phyloP scores from a whole-genome alignment of 768 basidiomycete genomes.

The Auriscalpium microsporum region DNA sequence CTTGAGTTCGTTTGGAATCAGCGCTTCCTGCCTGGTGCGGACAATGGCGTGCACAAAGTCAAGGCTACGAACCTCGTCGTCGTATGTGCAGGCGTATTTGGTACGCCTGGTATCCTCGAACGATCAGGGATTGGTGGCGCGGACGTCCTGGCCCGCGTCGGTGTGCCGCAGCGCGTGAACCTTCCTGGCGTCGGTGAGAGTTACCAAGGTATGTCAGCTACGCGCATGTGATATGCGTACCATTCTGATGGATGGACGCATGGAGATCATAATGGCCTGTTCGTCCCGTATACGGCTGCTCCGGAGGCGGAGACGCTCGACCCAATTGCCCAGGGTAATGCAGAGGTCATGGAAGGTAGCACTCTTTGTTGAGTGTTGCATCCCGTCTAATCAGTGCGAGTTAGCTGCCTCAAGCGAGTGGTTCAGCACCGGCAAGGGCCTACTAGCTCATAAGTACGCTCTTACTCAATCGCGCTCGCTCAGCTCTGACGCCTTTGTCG shows the following conservation, averaged over 20 bases:
- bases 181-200: conserved; percentile 37
- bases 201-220: conserved; percentile 25
- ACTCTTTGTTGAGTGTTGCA: background rate
- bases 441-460: conserved; percentile 47
- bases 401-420: conserved; percentile 29
- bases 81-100: conserved; percentile 31
- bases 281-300: conserved; percentile 15
- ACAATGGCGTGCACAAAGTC: conserved; percentile 8
- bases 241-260: background rate
- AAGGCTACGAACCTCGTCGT: conserved; percentile 29
- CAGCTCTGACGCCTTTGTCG: conserved; percentile 21
- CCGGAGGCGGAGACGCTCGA: conserved; percentile 17
- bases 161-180: conserved; percentile 26
- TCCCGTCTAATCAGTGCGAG: background rate
- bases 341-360: conserved; percentile 15
- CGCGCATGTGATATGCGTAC: background rate
- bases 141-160: conserved; percentile 21
- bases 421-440: conserved; percentile 32
- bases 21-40: conserved; percentile 14
- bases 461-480: background rate
- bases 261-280: conserved; percentile 14
- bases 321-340: conserved; percentile 9
- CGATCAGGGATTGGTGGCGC: conserved; percentile 37
- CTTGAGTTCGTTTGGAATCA: conserved; percentile 28
- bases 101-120: conserved; percentile 45